Evolutionary conservation across 805 yeast genomes (phyloP).

Genomic region (Ogataea thermomethanolica): DNA sequence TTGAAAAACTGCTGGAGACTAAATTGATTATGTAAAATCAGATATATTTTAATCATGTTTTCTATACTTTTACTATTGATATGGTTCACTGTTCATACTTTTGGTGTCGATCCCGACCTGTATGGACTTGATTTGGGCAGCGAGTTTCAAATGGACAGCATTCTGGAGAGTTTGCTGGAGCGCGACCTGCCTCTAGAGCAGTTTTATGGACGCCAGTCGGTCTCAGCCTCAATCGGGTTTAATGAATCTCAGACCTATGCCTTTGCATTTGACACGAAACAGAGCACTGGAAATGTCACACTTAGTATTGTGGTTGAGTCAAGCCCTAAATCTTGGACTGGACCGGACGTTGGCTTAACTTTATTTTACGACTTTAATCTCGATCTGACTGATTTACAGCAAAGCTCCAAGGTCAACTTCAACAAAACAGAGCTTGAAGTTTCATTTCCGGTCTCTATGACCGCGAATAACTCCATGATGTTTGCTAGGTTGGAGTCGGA

Average conservation of each 20-base stretch:
- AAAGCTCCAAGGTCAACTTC: neutral
- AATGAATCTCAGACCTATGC: conserved; percentile 11
- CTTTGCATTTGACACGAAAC: conserved; percentile 8
- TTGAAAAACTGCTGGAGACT: conserved; percentile 56
- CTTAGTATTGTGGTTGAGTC: conserved; percentile 1
- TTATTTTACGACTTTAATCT: conserved; percentile 8
- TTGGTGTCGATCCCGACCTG: neutral
- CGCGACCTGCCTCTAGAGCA: neutral
- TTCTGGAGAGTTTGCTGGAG: conserved; percentile 1
- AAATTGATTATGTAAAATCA: conserved; percentile 39
- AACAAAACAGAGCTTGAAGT: conserved; percentile 1
- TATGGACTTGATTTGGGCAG: neutral
- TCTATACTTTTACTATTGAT: conserved; percentile 1
- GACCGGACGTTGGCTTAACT: conserved; percentile 1
- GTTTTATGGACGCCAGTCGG: conserved; percentile 1
- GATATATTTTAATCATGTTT: conserved; percentile 4
- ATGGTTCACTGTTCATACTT: neutral
- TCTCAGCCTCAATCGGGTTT: conserved; percentile 11
- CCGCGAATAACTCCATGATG: neutral
- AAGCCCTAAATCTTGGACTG: conserved; percentile 6
- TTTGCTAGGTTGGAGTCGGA: conserved; percentile 21
- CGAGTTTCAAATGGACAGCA: neutral
- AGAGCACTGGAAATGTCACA: conserved; percentile 1
- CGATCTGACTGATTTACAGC: conserved; percentile 6
- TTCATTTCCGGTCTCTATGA: neutral